These are phyloP conservation scores for Jamesozyma lodderae DNA, from an alignment of 805 yeast species.

Conservation along the genomic window DNA sequence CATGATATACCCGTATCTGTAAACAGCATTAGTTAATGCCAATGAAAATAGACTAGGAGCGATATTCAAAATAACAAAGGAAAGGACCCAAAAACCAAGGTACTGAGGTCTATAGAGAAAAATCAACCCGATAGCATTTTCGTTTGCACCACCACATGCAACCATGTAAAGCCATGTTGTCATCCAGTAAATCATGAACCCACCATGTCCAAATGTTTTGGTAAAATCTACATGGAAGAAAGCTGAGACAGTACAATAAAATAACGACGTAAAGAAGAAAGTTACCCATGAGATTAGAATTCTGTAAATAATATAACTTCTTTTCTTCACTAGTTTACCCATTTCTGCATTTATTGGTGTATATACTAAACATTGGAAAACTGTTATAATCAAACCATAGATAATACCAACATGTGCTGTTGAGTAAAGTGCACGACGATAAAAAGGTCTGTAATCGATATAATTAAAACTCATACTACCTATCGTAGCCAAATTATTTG, in stretches of 20 bases:
- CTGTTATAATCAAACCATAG: conserved; percentile 60
- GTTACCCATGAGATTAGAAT: conserved; percentile 40
- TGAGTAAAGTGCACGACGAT: conserved; percentile 45
- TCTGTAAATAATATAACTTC: conserved; percentile 45
- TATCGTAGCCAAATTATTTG: conserved; percentile 8
- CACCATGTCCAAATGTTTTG: conserved; percentile 51
- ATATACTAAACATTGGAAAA: conserved; percentile 60
- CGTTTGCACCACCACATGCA: conserved; percentile 71
- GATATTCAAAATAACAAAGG: conserved; percentile 61
- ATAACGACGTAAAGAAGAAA: conserved; percentile 49
- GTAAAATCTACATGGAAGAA: conserved; percentile 60
- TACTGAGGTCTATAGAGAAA: conserved; percentile 51
- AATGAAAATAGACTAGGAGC: conserved; percentile 62
- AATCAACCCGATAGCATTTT: conserved; percentile 47
- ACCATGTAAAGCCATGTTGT: conserved; percentile 56
- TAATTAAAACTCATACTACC: conserved; percentile 26
- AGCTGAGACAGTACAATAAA: conserved; percentile 50
- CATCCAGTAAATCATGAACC: conserved; percentile 72
- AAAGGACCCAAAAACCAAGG: conserved; percentile 62
- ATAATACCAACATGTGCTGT: conserved; percentile 71
- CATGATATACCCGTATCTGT: conserved; percentile 55
- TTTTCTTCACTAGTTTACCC: conserved; percentile 37
- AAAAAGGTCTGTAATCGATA: conserved; percentile 43
- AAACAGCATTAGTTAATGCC: conserved; percentile 48
- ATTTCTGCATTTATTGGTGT: conserved; percentile 43